These are phyloP conservation scores for Aspergillus novoparasiticus DNA, from an alignment of 2,329 filamentous ascomycete species.

Conservation along the genomic window DNA sequence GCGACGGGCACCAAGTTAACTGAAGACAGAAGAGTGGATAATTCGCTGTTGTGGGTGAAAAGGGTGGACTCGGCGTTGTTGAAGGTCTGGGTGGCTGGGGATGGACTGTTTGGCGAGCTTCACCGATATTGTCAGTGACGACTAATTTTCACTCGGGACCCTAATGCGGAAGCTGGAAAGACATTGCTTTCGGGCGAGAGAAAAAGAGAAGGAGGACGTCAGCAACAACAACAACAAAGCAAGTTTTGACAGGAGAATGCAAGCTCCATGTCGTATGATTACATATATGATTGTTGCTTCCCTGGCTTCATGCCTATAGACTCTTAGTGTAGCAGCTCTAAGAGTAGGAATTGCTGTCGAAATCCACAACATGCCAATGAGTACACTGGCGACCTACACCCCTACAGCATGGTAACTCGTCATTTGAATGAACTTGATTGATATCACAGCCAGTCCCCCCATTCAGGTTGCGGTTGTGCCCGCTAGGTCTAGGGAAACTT, in stretches of 20 bases:
- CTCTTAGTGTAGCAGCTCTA: neutral
- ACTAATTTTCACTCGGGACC: neutral
- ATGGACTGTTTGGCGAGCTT: neutral
- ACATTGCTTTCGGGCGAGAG: neutral
- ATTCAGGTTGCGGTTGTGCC: slow-evolving; percentile 16
- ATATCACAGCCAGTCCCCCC: slow-evolving; percentile 13
- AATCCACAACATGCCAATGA: neutral
- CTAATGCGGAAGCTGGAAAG: neutral
- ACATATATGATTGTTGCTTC: neutral
- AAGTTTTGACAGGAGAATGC: neutral
- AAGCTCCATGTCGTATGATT: neutral
- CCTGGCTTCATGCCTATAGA: neutral
- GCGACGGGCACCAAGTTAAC: neutral
- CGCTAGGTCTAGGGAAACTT: slow-evolving; percentile 21
- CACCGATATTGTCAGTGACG: neutral
- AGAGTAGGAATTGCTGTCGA: neutral
- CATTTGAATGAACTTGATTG: neutral
- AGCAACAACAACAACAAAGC: neutral
- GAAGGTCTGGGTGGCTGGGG: neutral
- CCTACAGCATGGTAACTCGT: neutral
- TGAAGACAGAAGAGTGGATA: neutral
- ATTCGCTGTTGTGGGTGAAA: neutral
- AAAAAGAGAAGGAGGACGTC: neutral
- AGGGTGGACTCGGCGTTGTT: neutral
- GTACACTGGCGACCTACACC: neutral